Base-by-base conservation (phyloP, 2,329 filamentous ascomycete species). In the Cladophialophora psammophila region DNA sequence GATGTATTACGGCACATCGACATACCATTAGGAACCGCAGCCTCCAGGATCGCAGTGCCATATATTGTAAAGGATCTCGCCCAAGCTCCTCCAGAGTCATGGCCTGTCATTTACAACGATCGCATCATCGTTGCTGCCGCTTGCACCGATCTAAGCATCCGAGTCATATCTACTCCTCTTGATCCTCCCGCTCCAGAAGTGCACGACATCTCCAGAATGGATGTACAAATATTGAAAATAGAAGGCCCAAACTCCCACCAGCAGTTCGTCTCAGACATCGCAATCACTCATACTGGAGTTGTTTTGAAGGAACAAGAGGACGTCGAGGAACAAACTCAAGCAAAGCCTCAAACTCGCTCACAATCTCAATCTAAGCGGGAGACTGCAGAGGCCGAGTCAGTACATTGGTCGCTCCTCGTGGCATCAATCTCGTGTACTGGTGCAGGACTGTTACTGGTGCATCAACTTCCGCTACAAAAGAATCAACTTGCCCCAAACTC, bases 91-190 rank as follows among this genome's bases (percentile, higher is more conserved):
- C 69, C 73, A 35, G 76, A 75, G 36, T 77, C 79, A 7, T 79
- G 80, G 36, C 85, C 84, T 9, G 76, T 78, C 34, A 78, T 86
- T 38, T 78, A 87, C 63, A 80, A 79, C 50, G 78, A 80, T 42
- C 82, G 80, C 62, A 82, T 89, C 15, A 78, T 87, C 31, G 78
- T 89, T 42, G 80, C 83, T 0, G 83, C 84, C 4, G 81, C 84
- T 15, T 89, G 86, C 69, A 81, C 84, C 15, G 87, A 90, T 73
- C 83, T 81, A 13, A 85, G 81, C n/a, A 79, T 87, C 10, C 81
- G 83, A 35, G 72, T 89, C 56, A 78, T 89, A 26, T 82, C 82
- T 4, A 72, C 88, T 18, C 86, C 87, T 4, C 77, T 89, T 31
- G 75, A 75, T 12, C 86, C 86, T 56, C 86, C 86, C 31, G 80